Evolutionary conservation across 257 asterid genomes (phyloP).

Genomic region (Asclepias syriaca): DNA sequence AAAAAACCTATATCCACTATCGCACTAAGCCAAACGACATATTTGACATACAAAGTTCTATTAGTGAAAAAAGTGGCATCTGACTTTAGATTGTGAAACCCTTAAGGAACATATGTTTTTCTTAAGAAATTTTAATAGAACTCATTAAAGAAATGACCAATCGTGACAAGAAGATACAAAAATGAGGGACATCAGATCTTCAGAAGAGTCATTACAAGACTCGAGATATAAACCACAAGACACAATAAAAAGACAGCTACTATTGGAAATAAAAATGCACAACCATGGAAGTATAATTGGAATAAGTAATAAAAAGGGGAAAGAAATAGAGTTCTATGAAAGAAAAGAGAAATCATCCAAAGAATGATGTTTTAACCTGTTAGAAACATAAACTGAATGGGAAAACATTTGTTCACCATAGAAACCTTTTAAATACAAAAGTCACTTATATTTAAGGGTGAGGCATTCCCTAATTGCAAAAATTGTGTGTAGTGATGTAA

Average conservation of each 20-base stretch:
- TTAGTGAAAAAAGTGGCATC: neutral
- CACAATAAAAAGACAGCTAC: neutral
- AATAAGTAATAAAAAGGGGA: too few relatives aligned
- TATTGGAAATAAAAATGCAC: neutral
- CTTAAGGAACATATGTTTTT: neutral
- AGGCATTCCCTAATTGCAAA: neutral
- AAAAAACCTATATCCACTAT: too few relatives aligned
- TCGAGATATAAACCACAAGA: neutral
- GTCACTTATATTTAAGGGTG: too few relatives aligned
- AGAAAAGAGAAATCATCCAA: neutral
- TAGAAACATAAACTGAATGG: neutral
- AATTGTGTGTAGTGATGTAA: neutral
- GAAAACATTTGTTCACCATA: too few relatives aligned
- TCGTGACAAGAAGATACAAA: neutral
- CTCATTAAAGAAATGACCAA: neutral
- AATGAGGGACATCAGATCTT: neutral
- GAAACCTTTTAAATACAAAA: neutral
- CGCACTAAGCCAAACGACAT: too few relatives aligned
- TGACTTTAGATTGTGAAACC: neutral
- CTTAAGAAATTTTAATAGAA: neutral
- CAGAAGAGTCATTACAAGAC: neutral
- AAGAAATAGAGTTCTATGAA: neutral
- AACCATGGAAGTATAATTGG: neutral
- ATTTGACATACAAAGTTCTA: neutral
- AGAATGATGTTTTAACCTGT: neutral